A percentile compares a stretch with the other conserved stretches of the same genome.
These are phyloP conservation scores for Kodamaea fungicola DNA, from an alignment of 1,139 yeast species.

Conservation along the genomic window DNA sequence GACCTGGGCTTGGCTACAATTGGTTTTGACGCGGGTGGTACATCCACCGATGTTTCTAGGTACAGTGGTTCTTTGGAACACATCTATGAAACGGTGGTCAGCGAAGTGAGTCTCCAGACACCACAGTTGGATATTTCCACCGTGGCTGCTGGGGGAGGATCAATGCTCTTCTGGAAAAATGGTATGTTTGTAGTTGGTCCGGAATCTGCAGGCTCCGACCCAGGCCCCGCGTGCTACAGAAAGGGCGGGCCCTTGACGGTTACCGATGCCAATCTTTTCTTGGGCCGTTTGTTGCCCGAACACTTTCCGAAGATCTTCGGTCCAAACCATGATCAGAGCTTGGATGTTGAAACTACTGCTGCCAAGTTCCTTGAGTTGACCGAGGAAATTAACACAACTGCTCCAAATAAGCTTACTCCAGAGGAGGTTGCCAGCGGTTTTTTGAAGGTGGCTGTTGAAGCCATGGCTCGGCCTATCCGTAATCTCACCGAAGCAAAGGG, in stretches of 20 bases:
- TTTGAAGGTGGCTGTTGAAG: constrained; percentile 43
- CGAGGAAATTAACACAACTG: constrained; percentile 25
- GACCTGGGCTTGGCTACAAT: constrained; percentile 32
- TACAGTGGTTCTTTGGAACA: constrained; percentile 39
- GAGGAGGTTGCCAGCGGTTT: constrained; percentile 45
- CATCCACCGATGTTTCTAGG: constrained; percentile 46
- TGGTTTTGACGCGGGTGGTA: constrained; percentile 49
- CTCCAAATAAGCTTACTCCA: constrained; percentile 21
- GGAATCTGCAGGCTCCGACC: constrained; percentile 46
- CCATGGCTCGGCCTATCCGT: constrained; percentile 47
- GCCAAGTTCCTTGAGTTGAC: constrained; percentile 32
- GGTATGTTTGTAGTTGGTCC: constrained; percentile 49
- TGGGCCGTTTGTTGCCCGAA: constrained; percentile 40
- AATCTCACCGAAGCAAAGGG: constrained; percentile 46
- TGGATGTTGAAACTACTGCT: constrained; percentile 31
- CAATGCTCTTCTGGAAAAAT: constrained; percentile 43
- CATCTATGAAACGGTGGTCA: constrained; percentile 43
- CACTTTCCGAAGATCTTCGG: constrained; percentile 44
- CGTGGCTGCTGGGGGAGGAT: constrained; percentile 50
- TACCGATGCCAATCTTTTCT: constrained; percentile 43
- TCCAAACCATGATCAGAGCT: constrained; percentile 37
- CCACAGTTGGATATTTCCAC: constrained; percentile 47
- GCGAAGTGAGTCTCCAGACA: constrained; percentile 41
- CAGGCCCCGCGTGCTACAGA: constrained; percentile 47
- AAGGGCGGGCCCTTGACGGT: constrained; percentile 48